phyloP scores from a whole-genome alignment of 352 stramenopile genomes.

The Phytophthora sojae region DNA sequence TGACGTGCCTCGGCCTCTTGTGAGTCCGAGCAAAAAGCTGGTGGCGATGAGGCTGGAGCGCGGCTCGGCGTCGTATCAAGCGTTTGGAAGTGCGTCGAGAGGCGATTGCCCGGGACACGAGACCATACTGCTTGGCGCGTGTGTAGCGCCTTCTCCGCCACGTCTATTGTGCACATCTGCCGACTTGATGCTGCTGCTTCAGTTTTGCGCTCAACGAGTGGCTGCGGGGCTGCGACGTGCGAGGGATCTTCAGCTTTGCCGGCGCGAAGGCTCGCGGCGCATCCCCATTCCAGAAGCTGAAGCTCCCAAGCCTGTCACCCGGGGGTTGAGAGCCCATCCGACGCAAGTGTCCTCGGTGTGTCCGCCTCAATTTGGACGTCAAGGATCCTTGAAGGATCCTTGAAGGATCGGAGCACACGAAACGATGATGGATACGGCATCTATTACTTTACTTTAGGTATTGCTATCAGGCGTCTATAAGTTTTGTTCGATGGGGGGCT shows the following conservation, averaged over 20 bases:
- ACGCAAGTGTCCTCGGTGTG: conserved; percentile 11
- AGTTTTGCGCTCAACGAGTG: conserved; percentile 24
- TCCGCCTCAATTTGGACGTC: conserved; percentile 10
- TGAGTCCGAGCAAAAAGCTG: conserved; percentile 19
- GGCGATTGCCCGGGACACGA: conserved; percentile 35
- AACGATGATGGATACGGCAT: not conserved
- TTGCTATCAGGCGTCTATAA: conserved; percentile 10
- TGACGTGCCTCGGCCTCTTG: conserved; percentile 1
- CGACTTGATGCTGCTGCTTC: conserved; percentile 29
- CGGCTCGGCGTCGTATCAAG: conserved; percentile 34
- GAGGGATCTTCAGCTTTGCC: conserved; percentile 30
- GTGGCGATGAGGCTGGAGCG: conserved; percentile 19
- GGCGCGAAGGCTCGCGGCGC: conserved; percentile 9
- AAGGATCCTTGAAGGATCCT: too few species aligned
- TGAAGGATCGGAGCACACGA: not conserved
- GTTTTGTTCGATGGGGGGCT: conserved; percentile 1
- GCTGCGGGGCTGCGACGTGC: conserved; percentile 5
- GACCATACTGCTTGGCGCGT: conserved; percentile 16
- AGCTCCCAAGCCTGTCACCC: not conserved
- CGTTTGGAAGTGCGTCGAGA: conserved; percentile 26
- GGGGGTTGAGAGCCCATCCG: conserved; percentile 2
- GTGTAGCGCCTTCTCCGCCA: conserved; percentile 11
- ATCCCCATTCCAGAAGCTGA: conserved; percentile 7
- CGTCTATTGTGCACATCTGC: conserved; percentile 29
- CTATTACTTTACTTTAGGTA: conserved; percentile 3